Percentiles rank a stretch among this genome's conserved stretches.
phyloP scores from a whole-genome alignment of 495 filamentous ascomycete genomes.

The Pyronema domesticum region DNA sequence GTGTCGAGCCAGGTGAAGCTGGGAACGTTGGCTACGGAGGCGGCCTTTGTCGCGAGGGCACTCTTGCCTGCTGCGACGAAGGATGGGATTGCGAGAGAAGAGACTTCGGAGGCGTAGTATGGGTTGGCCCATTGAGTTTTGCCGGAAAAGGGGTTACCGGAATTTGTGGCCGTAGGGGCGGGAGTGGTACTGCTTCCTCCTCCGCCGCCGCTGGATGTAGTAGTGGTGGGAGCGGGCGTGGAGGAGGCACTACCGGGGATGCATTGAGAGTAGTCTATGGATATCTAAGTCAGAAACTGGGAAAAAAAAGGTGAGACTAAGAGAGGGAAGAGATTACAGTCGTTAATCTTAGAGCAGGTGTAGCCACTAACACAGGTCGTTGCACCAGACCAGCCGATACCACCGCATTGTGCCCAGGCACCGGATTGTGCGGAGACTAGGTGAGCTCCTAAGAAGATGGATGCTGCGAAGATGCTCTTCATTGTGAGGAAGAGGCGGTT shows the following conservation, averaged over 20 bases:
- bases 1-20: constrained; percentile 50
- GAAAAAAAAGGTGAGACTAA: too few relatives aligned
- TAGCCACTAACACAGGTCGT: constrained; percentile 17
- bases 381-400: constrained; percentile 5
- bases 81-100: constrained; percentile 32
- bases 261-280: constrained; percentile 12
- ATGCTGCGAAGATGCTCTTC: constrained; percentile 11
- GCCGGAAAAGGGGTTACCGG: constrained; percentile 34
- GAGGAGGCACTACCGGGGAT: constrained; percentile 6
- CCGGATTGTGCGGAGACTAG: constrained; percentile 9
- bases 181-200: background rate
- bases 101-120: constrained; percentile 38
- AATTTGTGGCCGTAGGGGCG: constrained; percentile 16
- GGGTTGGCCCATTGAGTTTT: constrained; percentile 35
- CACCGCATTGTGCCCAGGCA: constrained; percentile 17
- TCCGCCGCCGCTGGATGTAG: background rate
- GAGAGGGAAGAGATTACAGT: constrained; percentile 9
- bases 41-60: constrained; percentile 23
- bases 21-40: constrained; percentile 43
- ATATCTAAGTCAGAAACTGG: background rate
- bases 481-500: constrained; percentile 6
- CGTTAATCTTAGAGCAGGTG: constrained; percentile 16
- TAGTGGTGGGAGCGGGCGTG: constrained; percentile 5
- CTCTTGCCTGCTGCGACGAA: constrained; percentile 31
- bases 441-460: constrained; percentile 10